phyloP scores from a whole-genome alignment of 2,329 filamentous ascomycete genomes.

The Xenoacremonium recifei region DNA sequence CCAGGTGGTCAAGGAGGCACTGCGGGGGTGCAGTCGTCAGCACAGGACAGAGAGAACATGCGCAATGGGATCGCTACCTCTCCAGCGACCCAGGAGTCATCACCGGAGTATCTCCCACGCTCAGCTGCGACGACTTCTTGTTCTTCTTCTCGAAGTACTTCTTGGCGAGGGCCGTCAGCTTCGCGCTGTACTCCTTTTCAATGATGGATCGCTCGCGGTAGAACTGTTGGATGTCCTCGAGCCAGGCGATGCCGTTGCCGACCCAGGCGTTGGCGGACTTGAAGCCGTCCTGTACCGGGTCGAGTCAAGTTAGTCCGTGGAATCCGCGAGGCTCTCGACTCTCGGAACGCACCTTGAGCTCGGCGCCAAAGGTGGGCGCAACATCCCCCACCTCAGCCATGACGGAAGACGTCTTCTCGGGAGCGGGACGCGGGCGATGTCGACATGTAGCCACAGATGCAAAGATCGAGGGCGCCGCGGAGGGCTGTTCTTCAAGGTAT shows the following conservation, averaged over 20 bases:
- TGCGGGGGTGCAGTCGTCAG: slow-evolving; percentile 37
- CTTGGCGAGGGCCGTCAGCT: slow-evolving; percentile 82
- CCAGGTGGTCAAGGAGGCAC: slow-evolving; percentile 96
- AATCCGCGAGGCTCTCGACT: too few relatives aligned
- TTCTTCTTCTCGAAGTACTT: slow-evolving; percentile 98
- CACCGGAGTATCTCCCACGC: slow-evolving; percentile 87
- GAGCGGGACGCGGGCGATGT: slow-evolving; percentile 17
- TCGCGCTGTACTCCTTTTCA: slow-evolving; percentile 94
- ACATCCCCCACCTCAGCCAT: slow-evolving; percentile 83
- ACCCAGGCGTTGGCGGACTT: slow-evolving; percentile 94
- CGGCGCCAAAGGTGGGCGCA: slow-evolving; percentile 80
- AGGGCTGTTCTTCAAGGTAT: too few relatives aligned
- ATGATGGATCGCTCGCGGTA: slow-evolving; percentile 92
- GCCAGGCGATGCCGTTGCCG: slow-evolving; percentile 83
- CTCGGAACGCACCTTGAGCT: slow-evolving; percentile 87
- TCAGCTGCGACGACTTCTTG: slow-evolving; percentile 81
- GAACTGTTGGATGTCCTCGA: slow-evolving; percentile 95
- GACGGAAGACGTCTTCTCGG: slow-evolving; percentile 21
- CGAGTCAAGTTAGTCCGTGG: slow-evolving; percentile 1
- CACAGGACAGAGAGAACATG: background rate
- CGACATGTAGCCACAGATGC: slow-evolving; percentile 21
- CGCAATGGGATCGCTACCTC: slow-evolving; percentile 51
- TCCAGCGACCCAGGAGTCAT: slow-evolving; percentile 96
- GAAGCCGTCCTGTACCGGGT: slow-evolving; percentile 77
- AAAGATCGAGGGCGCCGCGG: slow-evolving; percentile 2